phyloP scores from a whole-genome alignment of 345 rosid species.

The Melaleuca quinquenervia region DNA sequence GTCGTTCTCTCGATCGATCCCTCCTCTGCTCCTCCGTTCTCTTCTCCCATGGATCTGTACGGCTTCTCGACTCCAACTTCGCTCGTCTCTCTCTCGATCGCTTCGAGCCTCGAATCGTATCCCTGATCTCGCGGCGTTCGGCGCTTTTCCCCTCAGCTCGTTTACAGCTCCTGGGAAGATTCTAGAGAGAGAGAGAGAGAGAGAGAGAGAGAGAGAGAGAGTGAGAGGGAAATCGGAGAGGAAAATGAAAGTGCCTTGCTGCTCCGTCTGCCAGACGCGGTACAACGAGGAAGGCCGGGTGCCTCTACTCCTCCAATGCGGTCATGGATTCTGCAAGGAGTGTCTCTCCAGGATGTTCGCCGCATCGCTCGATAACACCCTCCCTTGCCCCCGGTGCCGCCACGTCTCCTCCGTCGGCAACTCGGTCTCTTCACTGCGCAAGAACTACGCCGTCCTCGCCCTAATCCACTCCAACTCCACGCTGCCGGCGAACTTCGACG shows the following conservation, averaged over 20 bases:
- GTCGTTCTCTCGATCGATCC: not conserved
- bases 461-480: conserved; percentile 47
- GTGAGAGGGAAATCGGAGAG: not conserved
- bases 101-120: not conserved
- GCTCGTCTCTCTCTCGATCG: not conserved
- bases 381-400: conserved; percentile 87
- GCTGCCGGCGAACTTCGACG: conserved; percentile 35
- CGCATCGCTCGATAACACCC: conserved; percentile 63
- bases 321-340: conserved; percentile 91
- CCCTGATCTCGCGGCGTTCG: not conserved
- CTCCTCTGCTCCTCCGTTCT: not conserved
- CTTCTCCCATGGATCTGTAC: not conserved
- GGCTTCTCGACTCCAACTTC: not conserved
- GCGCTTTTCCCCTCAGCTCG: not conserved
- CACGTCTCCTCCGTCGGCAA: conserved; percentile 85
- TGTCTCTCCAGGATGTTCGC: conserved; percentile 85
- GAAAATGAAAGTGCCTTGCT: conserved; percentile 68
- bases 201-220: not conserved
- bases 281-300: conserved; percentile 90
- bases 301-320: conserved; percentile 87
- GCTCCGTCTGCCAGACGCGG: conserved; percentile 87
- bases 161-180: not conserved
- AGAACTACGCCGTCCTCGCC: conserved; percentile 77
- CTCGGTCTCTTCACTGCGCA: conserved; percentile 74
- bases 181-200: not conserved